These are phyloP conservation scores for Plasmodium gaboni DNA, from an alignment of 169 alveolate genomes.

Conservation along the genomic window DNA sequence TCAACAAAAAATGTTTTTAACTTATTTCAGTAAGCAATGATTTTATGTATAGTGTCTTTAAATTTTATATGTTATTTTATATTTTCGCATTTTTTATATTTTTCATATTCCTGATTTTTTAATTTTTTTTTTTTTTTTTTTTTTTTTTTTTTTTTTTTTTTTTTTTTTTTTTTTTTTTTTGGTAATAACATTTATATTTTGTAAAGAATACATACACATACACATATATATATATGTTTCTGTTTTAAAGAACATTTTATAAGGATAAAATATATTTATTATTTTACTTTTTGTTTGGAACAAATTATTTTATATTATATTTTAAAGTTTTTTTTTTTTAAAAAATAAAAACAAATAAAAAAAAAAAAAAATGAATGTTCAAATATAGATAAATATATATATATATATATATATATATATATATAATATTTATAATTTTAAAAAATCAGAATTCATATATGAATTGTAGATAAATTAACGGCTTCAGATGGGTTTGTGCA, in stretches of 20 bases:
- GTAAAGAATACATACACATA: not conserved
- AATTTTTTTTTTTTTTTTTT: too few species aligned
- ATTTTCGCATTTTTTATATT: too few species aligned
- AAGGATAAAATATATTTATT: too few species aligned
- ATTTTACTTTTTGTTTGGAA: too few species aligned
- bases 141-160: too few species aligned
- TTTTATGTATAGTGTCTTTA: too few species aligned
- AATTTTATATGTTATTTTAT: too few species aligned
- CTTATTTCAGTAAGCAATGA: too few species aligned
- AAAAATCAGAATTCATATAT: constrained; percentile 39
- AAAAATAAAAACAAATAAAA: not conserved
- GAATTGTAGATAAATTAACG: constrained; percentile 73
- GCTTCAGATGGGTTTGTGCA: constrained; percentile 78
- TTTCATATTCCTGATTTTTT: too few species aligned
- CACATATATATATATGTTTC: not conserved
- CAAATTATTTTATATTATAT: not conserved
- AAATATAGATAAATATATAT: not conserved
- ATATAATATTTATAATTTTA: not conserved
- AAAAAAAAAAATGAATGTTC: constrained; percentile 3
- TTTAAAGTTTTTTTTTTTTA: not conserved
- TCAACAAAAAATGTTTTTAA: too few species aligned
- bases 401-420: not conserved
- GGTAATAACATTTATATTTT: not conserved
- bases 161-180: too few species aligned
- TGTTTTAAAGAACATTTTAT: too few species aligned